Base-by-base conservation (phyloP, 1,284 basidiomycete genomes). In the Ustilago crameri region DNA sequence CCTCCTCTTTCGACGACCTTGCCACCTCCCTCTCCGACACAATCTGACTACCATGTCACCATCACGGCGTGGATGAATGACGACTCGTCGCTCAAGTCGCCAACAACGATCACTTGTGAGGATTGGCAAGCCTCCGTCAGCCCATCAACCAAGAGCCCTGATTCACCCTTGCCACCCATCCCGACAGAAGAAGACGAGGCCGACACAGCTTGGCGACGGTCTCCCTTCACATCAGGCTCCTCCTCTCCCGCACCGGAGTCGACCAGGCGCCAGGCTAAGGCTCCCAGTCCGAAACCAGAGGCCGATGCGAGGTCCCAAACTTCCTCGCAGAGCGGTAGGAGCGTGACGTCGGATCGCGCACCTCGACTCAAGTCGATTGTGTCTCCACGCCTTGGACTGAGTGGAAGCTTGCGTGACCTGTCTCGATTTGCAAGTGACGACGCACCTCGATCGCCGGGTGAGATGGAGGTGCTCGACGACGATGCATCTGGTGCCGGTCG, bases 11-110 rank as follows among this genome's bases (percentile, higher is more conserved):
- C 67, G 4, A 53, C 57, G 14, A 41, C 55, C 9, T 27, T 53
- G 27, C 60, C 67, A 2, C 54, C 62, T 2, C 42, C 63, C 10
- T 53, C 69, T 4, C 47, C 54, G 2, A 50, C 32, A 8, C 57
- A 58, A n/a, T 46, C 47, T 23, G 62, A 66, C 20, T 62, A 54
- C 20, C 49, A 71, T 17, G 41, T 37, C 30, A 49, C 68, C 23
- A 65, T 65, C 34, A 62, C 61, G 15, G 54, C 61, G 32, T 66
- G 62, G 68, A 61, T 66, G 30, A 52, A 42, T 20, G 63, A 59
- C 22, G 63, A 72, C 27, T 49, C 35, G 18, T 49, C 43, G 3
- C 47, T 47, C 20, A 57, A 55, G 9, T 66, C 68, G 17, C 58
- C 62, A 1, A 51, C 58, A 5, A 66, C 46, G 0, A 49, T 58